Evolutionary conservation across 441 rosid genomes (phyloP).

Genomic region (Arabidopsis lyrata): DNA sequence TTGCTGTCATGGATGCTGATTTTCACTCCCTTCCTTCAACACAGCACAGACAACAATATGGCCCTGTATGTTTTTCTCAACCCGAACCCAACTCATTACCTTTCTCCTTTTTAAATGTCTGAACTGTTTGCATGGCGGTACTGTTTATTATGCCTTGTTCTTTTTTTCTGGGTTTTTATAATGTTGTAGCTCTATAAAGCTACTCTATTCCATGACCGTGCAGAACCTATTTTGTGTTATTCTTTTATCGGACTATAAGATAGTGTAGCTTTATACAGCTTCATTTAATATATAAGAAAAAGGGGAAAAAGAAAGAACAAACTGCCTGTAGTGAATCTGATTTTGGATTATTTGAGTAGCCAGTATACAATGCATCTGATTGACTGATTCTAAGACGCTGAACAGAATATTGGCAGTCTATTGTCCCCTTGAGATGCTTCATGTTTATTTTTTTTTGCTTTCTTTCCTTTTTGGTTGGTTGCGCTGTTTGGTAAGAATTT

Average conservation of each 20-base stretch:
- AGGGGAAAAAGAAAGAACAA: not conserved
- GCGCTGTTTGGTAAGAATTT: constrained; percentile 20
- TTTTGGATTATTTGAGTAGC: constrained; percentile 18
- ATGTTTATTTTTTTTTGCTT: not conserved
- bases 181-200: constrained; percentile 1
- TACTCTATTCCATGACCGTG: constrained; percentile 10
- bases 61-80: constrained; percentile 84
- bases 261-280: constrained; percentile 2
- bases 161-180: not conserved
- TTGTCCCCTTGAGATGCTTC: constrained; percentile 19
- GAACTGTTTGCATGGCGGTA: constrained; percentile 14
- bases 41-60: constrained; percentile 96
- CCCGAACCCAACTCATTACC: constrained; percentile 29
- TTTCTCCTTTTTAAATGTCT: constrained; percentile 22
- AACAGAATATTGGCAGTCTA: constrained; percentile 12
- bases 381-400: constrained; percentile 17
- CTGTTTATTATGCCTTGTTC: constrained; percentile 9
- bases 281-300: not conserved
- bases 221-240: constrained; percentile 5
- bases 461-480: constrained; percentile 22
- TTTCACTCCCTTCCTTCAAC: constrained; percentile 97
- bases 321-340: not conserved
- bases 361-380: constrained; percentile 14
- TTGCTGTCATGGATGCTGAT: constrained; percentile 99
- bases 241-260: not conserved